phyloP scores from a whole-genome alignment of 1,284 basidiomycete genomes.

The Exobasidium cylindrosporum region DNA sequence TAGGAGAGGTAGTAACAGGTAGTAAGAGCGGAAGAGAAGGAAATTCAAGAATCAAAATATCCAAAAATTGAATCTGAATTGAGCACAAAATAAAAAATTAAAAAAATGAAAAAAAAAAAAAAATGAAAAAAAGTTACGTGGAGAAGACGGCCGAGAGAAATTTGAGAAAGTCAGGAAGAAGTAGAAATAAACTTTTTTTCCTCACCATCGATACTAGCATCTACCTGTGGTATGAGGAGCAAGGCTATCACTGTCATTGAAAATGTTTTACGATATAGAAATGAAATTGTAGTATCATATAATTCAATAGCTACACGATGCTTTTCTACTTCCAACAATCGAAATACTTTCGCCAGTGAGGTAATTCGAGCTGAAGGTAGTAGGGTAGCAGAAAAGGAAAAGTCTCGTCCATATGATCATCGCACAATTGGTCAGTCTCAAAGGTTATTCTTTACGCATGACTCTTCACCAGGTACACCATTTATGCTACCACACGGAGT shows the following conservation, averaged over 20 bases:
- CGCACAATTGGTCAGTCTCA: slow-evolving; percentile 40
- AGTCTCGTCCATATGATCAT: slow-evolving; percentile 29
- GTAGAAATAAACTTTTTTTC: not conserved
- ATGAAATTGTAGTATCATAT: not conserved
- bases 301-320: not conserved
- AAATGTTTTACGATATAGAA: not conserved
- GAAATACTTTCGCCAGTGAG: slow-evolving; percentile 14
- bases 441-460: slow-evolving; percentile 49
- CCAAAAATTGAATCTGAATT: too few relatives aligned
- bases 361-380: not conserved
- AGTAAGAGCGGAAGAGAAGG: not conserved
- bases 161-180: not conserved
- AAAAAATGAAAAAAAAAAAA: too few relatives aligned
- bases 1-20: not conserved
- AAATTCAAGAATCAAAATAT: too few relatives aligned
- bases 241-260: not conserved
- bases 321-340: not conserved
- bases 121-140: not conserved
- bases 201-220: not conserved
- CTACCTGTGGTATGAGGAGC: not conserved
- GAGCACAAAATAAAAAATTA: too few relatives aligned
- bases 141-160: not conserved
- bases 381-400: not conserved
- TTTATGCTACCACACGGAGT: slow-evolving; percentile 54
- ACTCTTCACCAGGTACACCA: slow-evolving; percentile 50